phyloP scores from a whole-genome alignment of 257 asterid genomes.

The Linaria vulgaris region DNA sequence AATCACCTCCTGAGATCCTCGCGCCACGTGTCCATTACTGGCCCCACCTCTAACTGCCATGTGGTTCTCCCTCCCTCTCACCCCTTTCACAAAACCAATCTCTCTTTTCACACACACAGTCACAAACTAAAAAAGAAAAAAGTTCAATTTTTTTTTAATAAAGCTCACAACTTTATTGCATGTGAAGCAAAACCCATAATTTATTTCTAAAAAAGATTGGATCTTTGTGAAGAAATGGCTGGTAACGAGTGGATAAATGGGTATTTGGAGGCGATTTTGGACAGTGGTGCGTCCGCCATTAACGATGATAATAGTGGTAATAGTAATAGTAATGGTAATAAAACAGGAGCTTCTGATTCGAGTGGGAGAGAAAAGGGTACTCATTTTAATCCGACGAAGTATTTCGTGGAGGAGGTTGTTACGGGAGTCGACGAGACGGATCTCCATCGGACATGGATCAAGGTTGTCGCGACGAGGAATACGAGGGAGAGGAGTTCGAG shows the following conservation, averaged over 20 bases:
- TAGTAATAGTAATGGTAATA: background rate
- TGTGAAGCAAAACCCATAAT: background rate
- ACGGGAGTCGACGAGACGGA: conserved; percentile 77
- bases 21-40: background rate
- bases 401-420: conserved; percentile 83
- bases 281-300: conserved; percentile 61
- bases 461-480: conserved; percentile 75
- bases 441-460: conserved; percentile 84
- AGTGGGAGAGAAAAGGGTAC: conserved; percentile 17
- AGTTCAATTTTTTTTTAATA: no score
- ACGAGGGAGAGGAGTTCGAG: conserved; percentile 69
- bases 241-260: conserved; percentile 96
- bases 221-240: conserved; percentile 42
- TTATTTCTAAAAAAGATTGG: no score
- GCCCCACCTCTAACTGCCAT: conserved; percentile 53
- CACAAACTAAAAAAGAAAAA: background rate
- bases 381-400: conserved; percentile 67
- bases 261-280: conserved; percentile 82
- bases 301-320: conserved; percentile 34
- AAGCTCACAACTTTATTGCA: conserved; percentile 9
- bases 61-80: conserved; percentile 37
- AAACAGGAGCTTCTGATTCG: background rate
- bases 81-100: conserved; percentile 19
- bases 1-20: background rate
- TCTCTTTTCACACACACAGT: conserved; percentile 19